Percentiles rank a stretch among this genome's conserved stretches.
These are phyloP conservation scores for Gyrodon lividus DNA, from an alignment of 768 basidiomycete species.

Conservation along the genomic window DNA sequence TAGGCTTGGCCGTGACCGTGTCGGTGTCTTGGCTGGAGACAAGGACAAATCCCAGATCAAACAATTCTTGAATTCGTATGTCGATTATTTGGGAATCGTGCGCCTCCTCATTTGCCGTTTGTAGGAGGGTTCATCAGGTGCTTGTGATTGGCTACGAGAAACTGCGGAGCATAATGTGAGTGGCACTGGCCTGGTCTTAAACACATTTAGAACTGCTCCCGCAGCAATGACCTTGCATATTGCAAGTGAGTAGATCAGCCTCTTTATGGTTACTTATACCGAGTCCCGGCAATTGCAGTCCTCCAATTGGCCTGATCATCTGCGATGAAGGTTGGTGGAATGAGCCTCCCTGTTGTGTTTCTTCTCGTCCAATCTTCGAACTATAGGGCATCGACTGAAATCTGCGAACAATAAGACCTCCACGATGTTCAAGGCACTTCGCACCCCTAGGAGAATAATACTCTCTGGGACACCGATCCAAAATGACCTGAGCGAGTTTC, in stretches of 20 bases:
- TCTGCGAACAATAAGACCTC: slow-evolving; percentile 90
- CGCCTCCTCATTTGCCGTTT: neutral
- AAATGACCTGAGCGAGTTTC: slow-evolving; percentile 93
- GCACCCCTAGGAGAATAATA: slow-evolving; percentile 77
- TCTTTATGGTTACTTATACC: neutral
- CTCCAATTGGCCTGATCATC: slow-evolving; percentile 88
- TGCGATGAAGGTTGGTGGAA: slow-evolving; percentile 82
- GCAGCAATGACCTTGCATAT: slow-evolving; percentile 54
- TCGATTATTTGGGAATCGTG: slow-evolving; percentile 2
- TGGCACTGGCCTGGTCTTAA: slow-evolving; percentile 10
- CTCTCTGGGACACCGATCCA: slow-evolving; percentile 97
- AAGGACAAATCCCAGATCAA: slow-evolving; percentile 56
- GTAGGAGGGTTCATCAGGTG: slow-evolving; percentile 75
- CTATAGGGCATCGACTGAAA: slow-evolving; percentile 83
- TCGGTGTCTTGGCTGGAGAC: slow-evolving; percentile 60
- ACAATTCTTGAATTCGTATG: slow-evolving; percentile 74
- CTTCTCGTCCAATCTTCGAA: neutral
- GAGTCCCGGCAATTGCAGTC: slow-evolving; percentile 42
- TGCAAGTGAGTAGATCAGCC: slow-evolving; percentile 52
- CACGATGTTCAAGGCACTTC: slow-evolving; percentile 76
- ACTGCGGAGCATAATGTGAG: slow-evolving; percentile 78
- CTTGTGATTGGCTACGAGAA: slow-evolving; percentile 95
- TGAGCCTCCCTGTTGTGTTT: neutral
- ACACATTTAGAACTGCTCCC: neutral
- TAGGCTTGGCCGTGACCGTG: slow-evolving; percentile 55